phyloP scores from a whole-genome alignment of 495 filamentous ascomycete genomes.

The Neurospora sp. region DNA sequence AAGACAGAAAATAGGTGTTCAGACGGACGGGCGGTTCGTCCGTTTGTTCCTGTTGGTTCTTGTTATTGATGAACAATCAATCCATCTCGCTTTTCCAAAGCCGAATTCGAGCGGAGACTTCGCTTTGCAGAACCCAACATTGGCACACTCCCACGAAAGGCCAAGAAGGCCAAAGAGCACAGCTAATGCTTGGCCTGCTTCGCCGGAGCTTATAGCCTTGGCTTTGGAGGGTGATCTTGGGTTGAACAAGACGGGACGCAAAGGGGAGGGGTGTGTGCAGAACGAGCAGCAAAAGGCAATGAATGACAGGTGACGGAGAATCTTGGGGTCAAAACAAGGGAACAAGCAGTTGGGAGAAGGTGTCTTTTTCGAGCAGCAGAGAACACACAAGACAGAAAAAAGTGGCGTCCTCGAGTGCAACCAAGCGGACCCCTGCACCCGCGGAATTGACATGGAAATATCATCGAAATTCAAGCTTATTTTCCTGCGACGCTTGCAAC shows the following conservation, averaged over 20 bases:
- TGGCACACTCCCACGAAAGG: background rate
- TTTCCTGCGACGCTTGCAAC: constrained; percentile 10
- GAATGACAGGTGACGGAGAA: background rate
- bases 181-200: background rate
- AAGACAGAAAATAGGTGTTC: background rate
- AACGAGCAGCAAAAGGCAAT: background rate
- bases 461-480: constrained; percentile 27
- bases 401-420: background rate
- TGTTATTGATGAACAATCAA: background rate
- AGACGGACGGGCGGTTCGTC: background rate
- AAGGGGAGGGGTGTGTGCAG: background rate
- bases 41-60: background rate
- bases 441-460: constrained; percentile 20
- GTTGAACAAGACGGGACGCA: background rate
- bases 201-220: background rate
- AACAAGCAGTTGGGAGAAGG: background rate
- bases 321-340: background rate
- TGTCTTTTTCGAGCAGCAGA: background rate
- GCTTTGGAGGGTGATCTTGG: background rate
- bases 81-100: background rate
- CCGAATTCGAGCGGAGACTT: background rate
- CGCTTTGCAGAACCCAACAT: background rate
- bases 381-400: background rate
- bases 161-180: background rate
- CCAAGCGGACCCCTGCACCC: constrained; percentile 10